phyloP scores from a whole-genome alignment of 768 basidiomycete genomes.

The Termitomyces sp. region DNA sequence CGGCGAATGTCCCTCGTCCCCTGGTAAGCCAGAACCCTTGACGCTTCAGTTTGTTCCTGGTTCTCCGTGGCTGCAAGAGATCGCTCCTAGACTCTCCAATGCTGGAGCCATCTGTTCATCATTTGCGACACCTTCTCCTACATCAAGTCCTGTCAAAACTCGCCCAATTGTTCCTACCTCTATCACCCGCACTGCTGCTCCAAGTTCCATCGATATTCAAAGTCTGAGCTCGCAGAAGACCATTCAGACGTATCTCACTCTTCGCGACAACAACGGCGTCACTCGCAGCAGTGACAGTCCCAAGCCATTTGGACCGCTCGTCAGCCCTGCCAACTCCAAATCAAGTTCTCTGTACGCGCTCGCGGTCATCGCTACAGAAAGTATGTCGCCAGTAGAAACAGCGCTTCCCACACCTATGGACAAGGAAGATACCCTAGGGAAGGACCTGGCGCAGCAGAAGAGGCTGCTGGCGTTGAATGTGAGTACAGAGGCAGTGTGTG shows the following conservation, averaged over 20 bases:
- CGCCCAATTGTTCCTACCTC: conserved; percentile 13
- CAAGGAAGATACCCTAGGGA: conserved; percentile 6
- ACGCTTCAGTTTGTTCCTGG: conserved; percentile 8
- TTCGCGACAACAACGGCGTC: conserved; percentile 19
- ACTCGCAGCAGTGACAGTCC: conserved; percentile 26
- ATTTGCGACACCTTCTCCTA: conserved; percentile 6
- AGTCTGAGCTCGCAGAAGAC: conserved; percentile 20
- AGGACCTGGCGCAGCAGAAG: conserved; percentile 12
- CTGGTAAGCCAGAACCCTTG: conserved; percentile 2
- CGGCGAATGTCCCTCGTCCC: conserved; percentile 7
- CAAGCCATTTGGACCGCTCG: conserved; percentile 11
- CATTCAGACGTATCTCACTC: conserved; percentile 22
- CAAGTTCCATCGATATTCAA: conserved; percentile 23
- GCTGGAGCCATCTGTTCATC: not conserved
- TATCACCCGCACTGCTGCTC: conserved; percentile 23
- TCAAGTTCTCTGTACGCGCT: conserved; percentile 20
- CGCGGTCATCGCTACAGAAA: conserved; percentile 15
- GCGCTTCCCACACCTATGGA: conserved; percentile 27
- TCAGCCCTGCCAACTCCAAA: conserved; percentile 20
- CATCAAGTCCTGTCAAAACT: not conserved
- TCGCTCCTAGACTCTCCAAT: not conserved
- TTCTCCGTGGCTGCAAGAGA: conserved; percentile 6
- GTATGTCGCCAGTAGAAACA: conserved; percentile 22
- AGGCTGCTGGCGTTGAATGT: conserved; percentile 9
- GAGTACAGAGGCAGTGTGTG: conserved; percentile 18